Evolutionary conservation across 2,329 filamentous ascomycete species (phyloP).

Genomic region (Helminthosporium solani): DNA sequence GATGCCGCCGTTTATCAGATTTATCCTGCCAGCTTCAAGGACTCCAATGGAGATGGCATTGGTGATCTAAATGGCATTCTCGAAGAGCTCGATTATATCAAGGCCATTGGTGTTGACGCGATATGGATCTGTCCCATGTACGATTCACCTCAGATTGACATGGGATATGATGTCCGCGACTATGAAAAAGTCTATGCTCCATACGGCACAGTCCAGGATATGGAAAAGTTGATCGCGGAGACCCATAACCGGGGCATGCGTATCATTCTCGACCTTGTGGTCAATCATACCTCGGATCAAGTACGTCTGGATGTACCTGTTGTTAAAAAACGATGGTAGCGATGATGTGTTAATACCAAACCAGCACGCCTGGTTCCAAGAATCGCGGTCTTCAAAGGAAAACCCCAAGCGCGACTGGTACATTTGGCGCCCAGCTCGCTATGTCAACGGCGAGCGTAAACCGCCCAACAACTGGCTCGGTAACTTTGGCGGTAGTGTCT

Average conservation of each 20-base stretch:
- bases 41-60: slow-evolving; percentile 57
- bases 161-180: slow-evolving; percentile 44
- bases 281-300: slow-evolving; percentile 44
- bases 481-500: slow-evolving; percentile 62
- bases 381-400: slow-evolving; percentile 53
- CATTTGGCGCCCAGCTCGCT: slow-evolving; percentile 53
- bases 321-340: too few species aligned
- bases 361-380: slow-evolving; percentile 59
- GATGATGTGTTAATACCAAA: neutral
- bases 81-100: slow-evolving; percentile 57
- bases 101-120: slow-evolving; percentile 47
- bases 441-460: slow-evolving; percentile 58
- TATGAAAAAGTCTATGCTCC: slow-evolving; percentile 44
- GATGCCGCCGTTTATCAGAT: slow-evolving; percentile 62
- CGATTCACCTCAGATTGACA: slow-evolving; percentile 50
- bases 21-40: slow-evolving; percentile 63
- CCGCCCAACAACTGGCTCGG: slow-evolving; percentile 76
- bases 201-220: slow-evolving; percentile 44
- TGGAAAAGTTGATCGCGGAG: slow-evolving; percentile 41
- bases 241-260: slow-evolving; percentile 41
- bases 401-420: slow-evolving; percentile 59
- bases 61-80: slow-evolving; percentile 62
- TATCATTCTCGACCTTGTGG: slow-evolving; percentile 43
- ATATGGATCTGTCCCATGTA: slow-evolving; percentile 46
- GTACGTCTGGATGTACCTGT: slow-evolving; percentile 12